These are phyloP conservation scores for Globisporangium emineosum DNA, from an alignment of 352 stramenopile species.

Conservation along the genomic window DNA sequence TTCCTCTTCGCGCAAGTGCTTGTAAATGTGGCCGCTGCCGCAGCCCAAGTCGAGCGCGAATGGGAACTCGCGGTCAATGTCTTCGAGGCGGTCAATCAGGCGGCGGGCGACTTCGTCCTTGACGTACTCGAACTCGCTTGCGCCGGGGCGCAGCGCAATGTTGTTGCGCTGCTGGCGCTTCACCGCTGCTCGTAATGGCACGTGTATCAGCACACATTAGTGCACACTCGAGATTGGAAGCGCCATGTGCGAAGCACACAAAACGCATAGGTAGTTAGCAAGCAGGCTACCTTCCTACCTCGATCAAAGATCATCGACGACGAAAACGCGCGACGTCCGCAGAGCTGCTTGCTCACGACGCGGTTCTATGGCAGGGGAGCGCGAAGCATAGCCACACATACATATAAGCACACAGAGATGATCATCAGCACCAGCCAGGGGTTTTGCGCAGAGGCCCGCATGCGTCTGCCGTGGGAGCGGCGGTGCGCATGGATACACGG, in stretches of 20 bases:
- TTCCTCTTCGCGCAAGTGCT: constrained; percentile 69
- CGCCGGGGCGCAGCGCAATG: constrained; percentile 47
- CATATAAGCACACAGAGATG: neutral
- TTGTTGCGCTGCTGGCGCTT: constrained; percentile 86
- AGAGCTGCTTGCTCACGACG: constrained; percentile 22
- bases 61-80: constrained; percentile 82
- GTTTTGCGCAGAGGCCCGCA: neutral
- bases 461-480: neutral
- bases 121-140: constrained; percentile 82
- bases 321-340: constrained; percentile 38
- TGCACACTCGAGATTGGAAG: neutral
- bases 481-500: neutral
- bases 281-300: too few relatives aligned
- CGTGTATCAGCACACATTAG: neutral
- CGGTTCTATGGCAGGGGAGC: constrained; percentile 25
- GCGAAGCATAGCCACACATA: neutral
- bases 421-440: neutral
- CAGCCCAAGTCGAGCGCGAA: constrained; percentile 76
- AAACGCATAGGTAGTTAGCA: neutral
- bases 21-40: constrained; percentile 82
- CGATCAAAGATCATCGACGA: constrained; percentile 59
- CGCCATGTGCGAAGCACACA: neutral
- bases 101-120: constrained; percentile 84
- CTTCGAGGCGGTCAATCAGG: constrained; percentile 78
- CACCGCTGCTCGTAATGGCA: constrained; percentile 30